Base-by-base conservation (phyloP, 495 filamentous ascomycete genomes). In the Daldinia decipiens region DNA sequence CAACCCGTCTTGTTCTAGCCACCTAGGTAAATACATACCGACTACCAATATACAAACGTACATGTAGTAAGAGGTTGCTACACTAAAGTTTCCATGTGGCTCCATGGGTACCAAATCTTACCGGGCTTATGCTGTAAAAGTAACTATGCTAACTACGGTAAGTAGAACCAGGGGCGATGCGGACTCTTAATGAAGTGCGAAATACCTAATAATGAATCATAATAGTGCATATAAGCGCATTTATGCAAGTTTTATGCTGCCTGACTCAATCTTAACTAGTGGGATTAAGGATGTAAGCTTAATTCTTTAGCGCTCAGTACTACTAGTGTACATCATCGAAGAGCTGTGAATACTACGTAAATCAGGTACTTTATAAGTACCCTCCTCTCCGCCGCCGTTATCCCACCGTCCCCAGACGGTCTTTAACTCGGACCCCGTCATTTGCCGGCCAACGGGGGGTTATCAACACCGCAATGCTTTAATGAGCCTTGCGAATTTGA, bases 81-180 rank as follows among this genome's bases (percentile, higher is more conserved):
- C 29, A 32, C 31, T 45, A 71, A 6, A 66, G 34, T 63, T 71
- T 64, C 69, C 69, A 71, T 71, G 63, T 72, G 69, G 69, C 68
- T 63, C 63, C 59, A 67, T 59, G 51, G 68, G 57, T 67, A 31
- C 47, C 50, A 21, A 57, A 59, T 45, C 54, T 64, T 64, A 59
- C 45, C 60, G 45, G 50, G 38, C 32, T 59, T 64, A 59, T 40
- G 21, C 50, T 27, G 40, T 34, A 36, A 11, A 36, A 36, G 34
- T 13, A 36, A 13, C 34, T 36, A 36, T 36, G 19, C 43, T 24
- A 47, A 47, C 43, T 24, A 47, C 17, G 9, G 43, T 24, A 4
- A 19, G 43, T 9, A 12, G 43, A 9, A 21, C 19, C 43, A 47
- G 43, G 43, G 43, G 43, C 19, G 3, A 47, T 8, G 15, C 50